Percentiles rank a stretch among this genome's conserved stretches.
phyloP scores from a whole-genome alignment of 2,329 filamentous ascomycete species.

The Colletotrichum eleusines region DNA sequence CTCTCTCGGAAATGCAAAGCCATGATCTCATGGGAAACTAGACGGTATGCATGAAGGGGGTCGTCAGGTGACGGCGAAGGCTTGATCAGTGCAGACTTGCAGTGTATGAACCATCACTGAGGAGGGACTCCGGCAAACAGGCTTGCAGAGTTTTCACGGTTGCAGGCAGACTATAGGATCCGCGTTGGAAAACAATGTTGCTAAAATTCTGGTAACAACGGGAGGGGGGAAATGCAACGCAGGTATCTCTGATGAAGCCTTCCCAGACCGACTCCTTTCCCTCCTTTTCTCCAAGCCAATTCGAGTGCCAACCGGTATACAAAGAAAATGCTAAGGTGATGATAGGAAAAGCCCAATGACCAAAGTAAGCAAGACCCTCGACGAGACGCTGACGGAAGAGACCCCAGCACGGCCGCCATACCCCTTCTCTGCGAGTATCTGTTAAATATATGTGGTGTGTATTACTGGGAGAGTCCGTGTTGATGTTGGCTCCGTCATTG shows the following conservation, averaged over 20 bases:
- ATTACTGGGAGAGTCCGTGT: constrained; percentile 28
- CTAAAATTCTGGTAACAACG: background rate
- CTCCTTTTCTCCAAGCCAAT: background rate
- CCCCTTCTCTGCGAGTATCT: background rate
- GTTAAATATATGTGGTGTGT: constrained; percentile 1
- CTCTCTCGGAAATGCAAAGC: constrained; percentile 29
- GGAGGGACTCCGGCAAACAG: background rate
- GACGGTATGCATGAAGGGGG: constrained; percentile 2
- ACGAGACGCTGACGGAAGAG: constrained; percentile 26
- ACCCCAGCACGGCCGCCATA: constrained; percentile 14
- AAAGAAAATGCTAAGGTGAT: background rate
- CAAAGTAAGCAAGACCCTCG: constrained; percentile 1
- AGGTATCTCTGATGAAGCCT: constrained; percentile 23
- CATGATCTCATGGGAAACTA: constrained; percentile 37
- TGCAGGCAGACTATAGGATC: background rate
- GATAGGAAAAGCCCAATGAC: background rate
- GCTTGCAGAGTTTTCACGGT: background rate
- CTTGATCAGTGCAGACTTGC: background rate
- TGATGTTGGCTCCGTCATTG: constrained; percentile 32
- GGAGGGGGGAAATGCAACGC: background rate
- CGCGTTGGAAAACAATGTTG: background rate
- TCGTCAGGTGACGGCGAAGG: background rate
- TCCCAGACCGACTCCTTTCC: constrained; percentile 14
- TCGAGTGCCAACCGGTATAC: background rate
- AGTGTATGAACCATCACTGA: background rate